phyloP scores from a whole-genome alignment of 1,139 yeast genomes.

The Magnusiomyces suaveolens region DNA sequence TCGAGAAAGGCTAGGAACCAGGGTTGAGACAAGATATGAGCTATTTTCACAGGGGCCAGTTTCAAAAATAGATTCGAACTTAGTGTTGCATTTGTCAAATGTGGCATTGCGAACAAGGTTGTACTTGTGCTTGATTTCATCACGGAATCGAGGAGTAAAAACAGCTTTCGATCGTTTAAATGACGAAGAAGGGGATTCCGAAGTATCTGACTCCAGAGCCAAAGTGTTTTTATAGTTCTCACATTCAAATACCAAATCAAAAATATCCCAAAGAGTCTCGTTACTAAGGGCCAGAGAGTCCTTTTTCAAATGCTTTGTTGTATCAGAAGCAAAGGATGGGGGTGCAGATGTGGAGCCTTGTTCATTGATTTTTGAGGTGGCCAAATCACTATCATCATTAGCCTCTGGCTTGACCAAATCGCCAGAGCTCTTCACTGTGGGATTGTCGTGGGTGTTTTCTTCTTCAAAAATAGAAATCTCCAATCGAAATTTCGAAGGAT shows the following conservation, averaged over 20 bases:
- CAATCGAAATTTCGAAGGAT: conserved; percentile 1
- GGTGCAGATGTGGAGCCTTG: neutral
- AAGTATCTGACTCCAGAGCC: neutral
- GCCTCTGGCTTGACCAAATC: neutral
- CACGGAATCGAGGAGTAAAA: neutral
- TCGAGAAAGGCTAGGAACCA: neutral
- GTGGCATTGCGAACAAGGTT: neutral
- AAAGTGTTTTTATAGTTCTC: conserved; percentile 1
- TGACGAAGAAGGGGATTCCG: neutral
- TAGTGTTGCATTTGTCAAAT: neutral
- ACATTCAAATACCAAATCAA: conserved; percentile 6
- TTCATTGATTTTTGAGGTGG: neutral
- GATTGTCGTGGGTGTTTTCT: neutral
- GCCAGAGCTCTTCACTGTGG: neutral
- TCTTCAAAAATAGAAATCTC: neutral
- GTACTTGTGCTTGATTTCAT: conserved; percentile 3
- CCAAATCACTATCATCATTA: neutral
- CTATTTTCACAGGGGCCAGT: neutral
- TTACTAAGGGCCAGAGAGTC: conserved; percentile 2
- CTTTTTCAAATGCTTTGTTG: neutral
- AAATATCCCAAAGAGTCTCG: conserved; percentile 6
- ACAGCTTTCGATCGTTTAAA: neutral
- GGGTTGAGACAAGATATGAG: neutral
- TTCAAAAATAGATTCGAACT: neutral
- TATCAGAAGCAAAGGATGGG: neutral